Percentiles rank a stretch among this genome's conserved stretches.
Conservation (phyloP, 1,139 yeast genomes). For the Candida dubliniensis region DNA sequence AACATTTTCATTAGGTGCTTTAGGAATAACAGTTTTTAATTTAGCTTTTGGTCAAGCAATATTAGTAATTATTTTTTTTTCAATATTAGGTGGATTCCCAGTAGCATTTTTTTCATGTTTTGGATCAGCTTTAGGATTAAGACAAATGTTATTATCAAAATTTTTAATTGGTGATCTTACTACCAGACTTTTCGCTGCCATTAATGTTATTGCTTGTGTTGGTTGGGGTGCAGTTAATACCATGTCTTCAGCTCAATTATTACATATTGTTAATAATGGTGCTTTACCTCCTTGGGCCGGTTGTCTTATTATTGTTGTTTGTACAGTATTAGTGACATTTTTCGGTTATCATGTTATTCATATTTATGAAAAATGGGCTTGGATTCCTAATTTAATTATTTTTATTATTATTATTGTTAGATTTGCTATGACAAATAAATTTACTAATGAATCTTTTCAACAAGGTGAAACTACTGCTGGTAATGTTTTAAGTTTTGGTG, state of each 20-base stretch:
- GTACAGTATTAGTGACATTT: conserved; percentile 74
- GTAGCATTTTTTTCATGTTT: conserved; percentile 83
- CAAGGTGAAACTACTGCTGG: conserved; percentile 71
- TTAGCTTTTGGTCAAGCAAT: conserved; percentile 67
- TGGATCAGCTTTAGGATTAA: conserved; percentile 82
- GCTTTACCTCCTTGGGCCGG: conserved; percentile 91
- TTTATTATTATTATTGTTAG: conserved; percentile 80
- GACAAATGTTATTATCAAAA: conserved; percentile 84
- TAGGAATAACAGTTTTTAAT: conserved; percentile 61
- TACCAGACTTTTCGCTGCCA: conserved; percentile 72
- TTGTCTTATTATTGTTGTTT: conserved; percentile 66
- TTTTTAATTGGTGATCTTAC: conserved; percentile 75
- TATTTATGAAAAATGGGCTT: conserved; percentile 77
- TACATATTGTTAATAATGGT: conserved; percentile 71
- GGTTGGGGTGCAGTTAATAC: conserved; percentile 97
- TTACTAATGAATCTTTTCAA: conserved; percentile 47
- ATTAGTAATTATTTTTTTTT: conserved; percentile 67
- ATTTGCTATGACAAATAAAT: conserved; percentile 64
- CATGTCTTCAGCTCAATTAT: conserved; percentile 83
- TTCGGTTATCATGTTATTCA: conserved; percentile 87
- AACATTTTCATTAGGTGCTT: conserved; percentile 76
- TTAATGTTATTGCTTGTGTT: conserved; percentile 82
- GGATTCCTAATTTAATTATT: conserved; percentile 78
- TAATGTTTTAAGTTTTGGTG: conserved; percentile 78
- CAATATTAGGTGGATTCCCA: conserved; percentile 67